Evolutionary conservation across 176 grass and related monocot species (phyloP).

Genomic region (Puccinellia tenuiflora): DNA sequence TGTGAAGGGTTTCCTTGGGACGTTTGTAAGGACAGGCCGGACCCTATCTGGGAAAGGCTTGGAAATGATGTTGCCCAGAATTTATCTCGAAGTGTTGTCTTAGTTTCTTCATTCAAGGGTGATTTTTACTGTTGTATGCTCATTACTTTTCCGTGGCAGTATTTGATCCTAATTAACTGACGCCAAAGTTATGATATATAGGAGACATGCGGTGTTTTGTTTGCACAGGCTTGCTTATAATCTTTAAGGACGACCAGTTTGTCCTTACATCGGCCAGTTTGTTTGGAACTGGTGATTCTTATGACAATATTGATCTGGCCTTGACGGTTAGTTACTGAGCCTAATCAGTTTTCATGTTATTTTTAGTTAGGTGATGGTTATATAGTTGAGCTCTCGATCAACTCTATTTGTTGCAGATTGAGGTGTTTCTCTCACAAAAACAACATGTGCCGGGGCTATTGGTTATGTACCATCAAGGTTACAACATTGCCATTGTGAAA

Average conservation of each 20-base stretch:
- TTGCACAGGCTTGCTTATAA: slow-evolving; percentile 27
- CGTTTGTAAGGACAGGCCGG: accelerated
- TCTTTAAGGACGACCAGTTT: background rate
- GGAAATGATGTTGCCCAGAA: background rate
- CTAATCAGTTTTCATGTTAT: background rate
- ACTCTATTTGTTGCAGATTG: background rate
- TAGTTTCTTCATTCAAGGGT: slow-evolving; percentile 30
- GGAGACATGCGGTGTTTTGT: background rate
- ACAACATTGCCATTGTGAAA: slow-evolving; percentile 26
- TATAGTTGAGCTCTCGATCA: background rate
- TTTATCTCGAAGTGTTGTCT: slow-evolving; percentile 6
- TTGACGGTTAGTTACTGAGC: background rate
- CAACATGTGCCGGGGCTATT: background rate
- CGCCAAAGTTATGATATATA: too few relatives aligned
- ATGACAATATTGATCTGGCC: background rate
- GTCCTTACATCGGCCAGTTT: slow-evolving; percentile 29
- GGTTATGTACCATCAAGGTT: slow-evolving; percentile 1
- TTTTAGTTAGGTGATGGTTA: background rate
- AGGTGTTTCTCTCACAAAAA: slow-evolving; percentile 11
- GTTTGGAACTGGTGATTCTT: background rate
- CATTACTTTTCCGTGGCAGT: too few relatives aligned
- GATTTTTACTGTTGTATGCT: background rate
- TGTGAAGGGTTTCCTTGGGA: background rate
- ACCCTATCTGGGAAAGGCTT: background rate
- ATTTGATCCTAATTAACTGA: too few relatives aligned